Base-by-base conservation (phyloP, 495 filamentous ascomycete species). In the Penicillium maclennaniae region DNA sequence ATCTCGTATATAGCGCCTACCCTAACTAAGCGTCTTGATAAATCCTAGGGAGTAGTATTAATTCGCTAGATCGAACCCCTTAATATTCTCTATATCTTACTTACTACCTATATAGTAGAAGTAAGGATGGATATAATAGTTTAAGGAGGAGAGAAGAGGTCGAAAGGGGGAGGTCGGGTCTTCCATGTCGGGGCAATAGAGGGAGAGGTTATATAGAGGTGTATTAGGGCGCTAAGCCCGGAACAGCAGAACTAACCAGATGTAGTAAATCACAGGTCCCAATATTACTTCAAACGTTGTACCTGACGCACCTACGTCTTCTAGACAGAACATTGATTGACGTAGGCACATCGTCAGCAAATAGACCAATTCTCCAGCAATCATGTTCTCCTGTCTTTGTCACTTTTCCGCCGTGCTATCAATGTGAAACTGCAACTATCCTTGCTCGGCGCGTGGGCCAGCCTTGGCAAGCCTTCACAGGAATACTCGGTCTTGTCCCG, bases 371-470 rank as follows among this genome's bases (percentile, higher is more conserved):
- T 51, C 25, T 51, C 54, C 58, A 51, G 38, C 54, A 61, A 54
- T 61, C 54, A 51, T 10, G 28, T 31, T 39, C 6, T 15, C 49
- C 10, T 9, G 16, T 45, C 15, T 10, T 44, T 15, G 14, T 37
- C 41, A 27, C 14, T 16, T 7, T 25, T 28, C 10, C 14, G n/a
- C 49, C 17, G 12, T 28, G 12, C 21, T 38, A 47, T 65, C 45
- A 65, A 65, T 27, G 19, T 65, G 62, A 62, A 65, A 65, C 62
- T 38, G 25, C 10, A 19, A 27, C 43, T 23, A 50, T 55, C 52
- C 53, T 43, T 49, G 56, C 44, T 62, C 56, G 59, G 59, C 62
- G 62, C 62, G 56, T 65, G 59, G 62, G 42, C 45, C 45, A 51
- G 44, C 40, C 59, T 62, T 62, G 62, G 56, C 59, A 57, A 20